Evolutionary conservation across 108 stramenopile species (phyloP).

Genomic region (Fragilariopsis cylindrus): DNA sequence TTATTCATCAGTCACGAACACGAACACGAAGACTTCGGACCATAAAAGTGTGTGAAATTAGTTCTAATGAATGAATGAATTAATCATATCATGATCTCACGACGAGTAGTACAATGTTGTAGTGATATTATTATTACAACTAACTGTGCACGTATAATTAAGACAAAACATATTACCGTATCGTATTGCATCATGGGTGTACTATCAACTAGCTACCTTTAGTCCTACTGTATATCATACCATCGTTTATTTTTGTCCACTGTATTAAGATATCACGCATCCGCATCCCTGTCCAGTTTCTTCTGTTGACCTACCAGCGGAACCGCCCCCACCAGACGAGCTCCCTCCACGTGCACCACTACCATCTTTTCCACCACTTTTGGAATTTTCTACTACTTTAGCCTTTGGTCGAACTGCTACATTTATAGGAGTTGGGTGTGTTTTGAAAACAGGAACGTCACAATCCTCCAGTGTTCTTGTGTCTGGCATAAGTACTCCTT

Average conservation of each 20-base stretch:
- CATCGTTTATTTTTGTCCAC: background rate
- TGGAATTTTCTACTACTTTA: constrained; percentile 7
- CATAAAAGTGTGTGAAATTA: no score
- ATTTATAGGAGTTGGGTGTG: constrained; percentile 88
- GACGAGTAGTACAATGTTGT: no score
- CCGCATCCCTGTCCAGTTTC: constrained; percentile 46
- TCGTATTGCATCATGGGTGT: no score
- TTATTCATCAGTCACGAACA: no score
- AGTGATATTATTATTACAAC: no score
- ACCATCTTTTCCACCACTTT: constrained; percentile 25
- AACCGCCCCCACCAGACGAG: constrained; percentile 5
- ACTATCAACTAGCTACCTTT: no score
- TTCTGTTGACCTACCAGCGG: background rate
- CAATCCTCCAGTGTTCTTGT: constrained; percentile 63
- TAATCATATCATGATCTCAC: no score
- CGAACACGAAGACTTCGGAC: no score
- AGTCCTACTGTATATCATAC: background rate
- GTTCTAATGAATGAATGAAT: no score
- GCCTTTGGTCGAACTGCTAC: constrained; percentile 67
- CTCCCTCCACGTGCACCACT: constrained; percentile 5
- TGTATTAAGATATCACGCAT: constrained; percentile 33
- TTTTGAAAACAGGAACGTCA: constrained; percentile 82
- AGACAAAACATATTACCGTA: no score
- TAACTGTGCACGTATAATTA: no score
- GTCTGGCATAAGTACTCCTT: constrained; percentile 82